These are phyloP conservation scores for Magnolia changhungtana DNA, from an alignment of 164 flowering plant species.

Conservation along the genomic window DNA sequence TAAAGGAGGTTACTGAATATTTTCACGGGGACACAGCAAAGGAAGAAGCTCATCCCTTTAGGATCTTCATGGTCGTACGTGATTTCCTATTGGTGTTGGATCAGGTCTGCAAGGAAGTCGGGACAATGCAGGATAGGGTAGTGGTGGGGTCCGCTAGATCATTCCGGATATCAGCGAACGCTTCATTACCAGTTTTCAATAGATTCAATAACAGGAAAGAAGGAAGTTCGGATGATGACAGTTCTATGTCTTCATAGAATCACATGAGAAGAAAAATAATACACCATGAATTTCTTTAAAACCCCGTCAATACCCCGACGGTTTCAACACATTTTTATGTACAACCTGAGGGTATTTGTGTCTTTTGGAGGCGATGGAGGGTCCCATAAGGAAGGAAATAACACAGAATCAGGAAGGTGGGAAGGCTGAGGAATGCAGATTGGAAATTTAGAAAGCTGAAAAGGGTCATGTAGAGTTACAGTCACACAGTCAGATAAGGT, in stretches of 20 bases:
- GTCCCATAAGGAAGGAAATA: background rate
- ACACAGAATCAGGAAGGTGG: background rate
- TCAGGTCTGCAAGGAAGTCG: constrained; percentile 94
- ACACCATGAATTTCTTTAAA: background rate
- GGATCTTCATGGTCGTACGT: constrained; percentile 89
- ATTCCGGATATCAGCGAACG: constrained; percentile 67
- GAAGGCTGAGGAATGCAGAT: background rate
- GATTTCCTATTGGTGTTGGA: constrained; percentile 86
- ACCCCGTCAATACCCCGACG: background rate
- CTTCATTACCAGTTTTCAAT: constrained; percentile 75
- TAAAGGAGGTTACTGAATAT: constrained; percentile 85
- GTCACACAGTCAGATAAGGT: background rate
- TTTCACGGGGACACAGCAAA: constrained; percentile 87
- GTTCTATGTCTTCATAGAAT: constrained; percentile 44
- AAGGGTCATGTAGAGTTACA: background rate
- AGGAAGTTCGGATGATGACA: constrained; percentile 64
- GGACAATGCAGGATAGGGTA: constrained; percentile 58
- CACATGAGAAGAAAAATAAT: constrained; percentile 3
- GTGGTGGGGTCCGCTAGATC: constrained; percentile 76
- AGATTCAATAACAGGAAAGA: constrained; percentile 53
- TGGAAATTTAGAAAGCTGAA: background rate
- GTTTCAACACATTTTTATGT: background rate
- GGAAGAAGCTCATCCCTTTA: constrained; percentile 92
- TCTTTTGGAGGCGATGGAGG: background rate
- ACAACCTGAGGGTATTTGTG: background rate